These are phyloP conservation scores for Aspergillus fumigatus DNA, from an alignment of 2,329 filamentous ascomycete genomes.

Conservation along the genomic window DNA sequence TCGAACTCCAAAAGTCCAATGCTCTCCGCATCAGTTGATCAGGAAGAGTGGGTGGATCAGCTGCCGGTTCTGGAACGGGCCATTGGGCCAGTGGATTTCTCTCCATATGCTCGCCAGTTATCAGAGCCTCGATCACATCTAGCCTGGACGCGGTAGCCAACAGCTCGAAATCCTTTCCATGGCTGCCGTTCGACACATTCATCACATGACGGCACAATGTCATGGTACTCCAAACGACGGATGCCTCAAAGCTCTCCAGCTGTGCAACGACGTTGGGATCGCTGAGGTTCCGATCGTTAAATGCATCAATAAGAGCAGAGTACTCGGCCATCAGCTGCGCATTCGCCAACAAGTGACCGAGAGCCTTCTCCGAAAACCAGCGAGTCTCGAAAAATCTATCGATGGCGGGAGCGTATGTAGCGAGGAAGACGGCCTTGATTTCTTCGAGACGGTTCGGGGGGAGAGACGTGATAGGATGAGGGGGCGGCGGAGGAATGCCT, in stretches of 20 bases:
- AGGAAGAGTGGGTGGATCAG: slow-evolving; percentile 33
- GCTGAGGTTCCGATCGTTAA: slow-evolving; percentile 36
- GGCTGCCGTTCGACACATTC: slow-evolving; percentile 32
- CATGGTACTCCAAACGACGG: slow-evolving; percentile 58
- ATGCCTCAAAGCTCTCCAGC: slow-evolving; percentile 53
- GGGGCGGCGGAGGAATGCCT: slow-evolving; percentile 54
- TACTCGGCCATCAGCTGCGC: slow-evolving; percentile 62
- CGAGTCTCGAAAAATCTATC: slow-evolving; percentile 74
- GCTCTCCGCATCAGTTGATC: slow-evolving; percentile 58
- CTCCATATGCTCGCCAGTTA: slow-evolving; percentile 65
- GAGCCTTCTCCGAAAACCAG: slow-evolving; percentile 66
- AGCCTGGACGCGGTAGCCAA: slow-evolving; percentile 66
- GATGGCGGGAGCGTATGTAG: slow-evolving; percentile 70
- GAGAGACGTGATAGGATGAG: slow-evolving; percentile 47
- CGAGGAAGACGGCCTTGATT: slow-evolving; percentile 66
- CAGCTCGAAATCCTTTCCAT: slow-evolving; percentile 52
- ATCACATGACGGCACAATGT: slow-evolving; percentile 46
- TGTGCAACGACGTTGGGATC: slow-evolving; percentile 35
- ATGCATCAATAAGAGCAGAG: slow-evolving; percentile 56
- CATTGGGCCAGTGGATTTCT: slow-evolving; percentile 44
- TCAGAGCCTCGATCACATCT: slow-evolving; percentile 68
- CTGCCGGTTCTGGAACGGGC: slow-evolving; percentile 38
- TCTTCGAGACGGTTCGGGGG: slow-evolving; percentile 54
- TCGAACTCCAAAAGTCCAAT: slow-evolving; percentile 75
- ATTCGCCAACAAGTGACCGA: slow-evolving; percentile 52